These are phyloP conservation scores for Tillandsia leiboldiana DNA, from an alignment of 176 grass and related monocot genomes.

Conservation along the genomic window DNA sequence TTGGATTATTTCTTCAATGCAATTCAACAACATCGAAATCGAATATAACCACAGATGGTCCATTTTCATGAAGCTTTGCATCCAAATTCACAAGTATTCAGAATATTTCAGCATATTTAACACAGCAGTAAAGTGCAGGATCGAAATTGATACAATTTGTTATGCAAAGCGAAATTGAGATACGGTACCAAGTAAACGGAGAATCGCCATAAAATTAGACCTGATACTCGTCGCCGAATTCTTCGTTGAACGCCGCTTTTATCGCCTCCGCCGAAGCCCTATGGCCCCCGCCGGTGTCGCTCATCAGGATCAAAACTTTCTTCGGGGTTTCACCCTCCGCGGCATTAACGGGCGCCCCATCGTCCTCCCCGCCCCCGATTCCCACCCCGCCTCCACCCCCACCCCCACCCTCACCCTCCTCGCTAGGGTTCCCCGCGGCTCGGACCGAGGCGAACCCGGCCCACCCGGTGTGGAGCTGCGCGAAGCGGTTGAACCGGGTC, in stretches of 20 bases:
- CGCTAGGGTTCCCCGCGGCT: slow-evolving; percentile 4
- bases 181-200: not conserved
- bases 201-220: slow-evolving; percentile 14
- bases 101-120: not conserved
- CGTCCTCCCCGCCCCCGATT: slow-evolving; percentile 32
- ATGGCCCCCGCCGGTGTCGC: slow-evolving; percentile 89
- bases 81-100: no score
- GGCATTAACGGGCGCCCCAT: slow-evolving; percentile 15
- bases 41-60: no score
- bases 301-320: slow-evolving; percentile 94
- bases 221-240: slow-evolving; percentile 80
- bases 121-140: not conserved
- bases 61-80: no score
- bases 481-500: slow-evolving; percentile 50
- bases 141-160: not conserved
- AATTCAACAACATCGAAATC: no score
- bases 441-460: slow-evolving; percentile 62
- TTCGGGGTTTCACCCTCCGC: slow-evolving; percentile 39
- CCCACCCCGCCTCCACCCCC: slow-evolving; percentile 1
- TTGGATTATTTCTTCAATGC: no score
- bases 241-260: slow-evolving; percentile 69
- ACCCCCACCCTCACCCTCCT: not conserved
- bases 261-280: slow-evolving; percentile 91
- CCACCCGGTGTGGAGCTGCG: slow-evolving; percentile 56
- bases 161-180: no score